Percentiles rank a stretch among this genome's conserved stretches.
Evolutionary conservation across 1,139 yeast species (phyloP).

Genomic region (Keqinozyma sinolaborantium): DNA sequence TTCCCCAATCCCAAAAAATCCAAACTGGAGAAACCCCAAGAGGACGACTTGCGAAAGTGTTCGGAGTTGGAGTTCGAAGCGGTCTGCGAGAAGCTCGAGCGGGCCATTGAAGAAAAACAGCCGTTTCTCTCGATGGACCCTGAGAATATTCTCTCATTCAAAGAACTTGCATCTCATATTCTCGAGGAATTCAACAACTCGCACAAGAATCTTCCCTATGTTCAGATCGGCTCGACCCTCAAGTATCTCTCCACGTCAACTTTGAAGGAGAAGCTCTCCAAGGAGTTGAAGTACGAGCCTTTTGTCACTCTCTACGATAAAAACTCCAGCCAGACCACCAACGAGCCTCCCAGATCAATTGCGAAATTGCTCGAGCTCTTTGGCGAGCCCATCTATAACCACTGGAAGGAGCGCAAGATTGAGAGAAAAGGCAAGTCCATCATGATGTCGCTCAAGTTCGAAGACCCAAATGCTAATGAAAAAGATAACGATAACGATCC

Average conservation of each 20-base stretch:
- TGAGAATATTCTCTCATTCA: conserved; percentile 62
- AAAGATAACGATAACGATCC: conserved; percentile 92
- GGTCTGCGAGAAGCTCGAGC: conserved; percentile 71
- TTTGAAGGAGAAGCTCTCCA: conserved; percentile 37
- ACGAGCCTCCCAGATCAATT: conserved; percentile 38
- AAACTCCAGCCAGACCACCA: conserved; percentile 21
- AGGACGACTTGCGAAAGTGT: conserved; percentile 24
- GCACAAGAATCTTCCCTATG: conserved; percentile 25
- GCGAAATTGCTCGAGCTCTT: conserved; percentile 54
- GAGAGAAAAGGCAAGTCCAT: conserved; percentile 68
- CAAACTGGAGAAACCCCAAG: conserved; percentile 13
- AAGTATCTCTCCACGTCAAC: conserved; percentile 36
- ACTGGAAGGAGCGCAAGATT: conserved; percentile 78
- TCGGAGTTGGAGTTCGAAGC: conserved; percentile 85
- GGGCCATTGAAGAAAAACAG: conserved; percentile 71
- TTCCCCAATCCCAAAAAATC: conserved; percentile 17
- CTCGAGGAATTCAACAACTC: conserved; percentile 32
- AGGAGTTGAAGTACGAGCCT: conserved; percentile 36
- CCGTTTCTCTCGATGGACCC: conserved; percentile 90
- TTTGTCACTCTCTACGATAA: conserved; percentile 53
- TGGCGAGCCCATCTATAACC: conserved; percentile 71
- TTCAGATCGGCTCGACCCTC: conserved; percentile 25
- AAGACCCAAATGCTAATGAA: conserved; percentile 72
- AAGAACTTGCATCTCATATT: conserved; percentile 58
- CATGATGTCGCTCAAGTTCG: conserved; percentile 75